A percentile compares a stretch with the other conserved stretches of the same genome.
These are phyloP conservation scores for Mikania micrantha DNA, from an alignment of 129 eudicot genomes.

Conservation along the genomic window DNA sequence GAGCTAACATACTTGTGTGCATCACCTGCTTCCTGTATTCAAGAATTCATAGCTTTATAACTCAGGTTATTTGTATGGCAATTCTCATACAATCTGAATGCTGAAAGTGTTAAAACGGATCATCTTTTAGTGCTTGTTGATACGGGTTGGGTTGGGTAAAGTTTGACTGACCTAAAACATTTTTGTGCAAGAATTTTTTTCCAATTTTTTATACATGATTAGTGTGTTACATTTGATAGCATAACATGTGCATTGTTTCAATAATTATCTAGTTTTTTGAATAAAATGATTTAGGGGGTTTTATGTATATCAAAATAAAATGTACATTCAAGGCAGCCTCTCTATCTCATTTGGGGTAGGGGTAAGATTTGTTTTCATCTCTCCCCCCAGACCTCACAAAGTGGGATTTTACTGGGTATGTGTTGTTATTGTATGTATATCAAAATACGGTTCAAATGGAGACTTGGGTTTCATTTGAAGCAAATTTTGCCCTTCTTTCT, in stretches of 20 bases:
- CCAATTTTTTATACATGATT: background rate
- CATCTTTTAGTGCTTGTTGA: background rate
- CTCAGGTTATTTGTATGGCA: background rate
- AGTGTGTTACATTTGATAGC: background rate
- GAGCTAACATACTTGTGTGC: constrained; percentile 22
- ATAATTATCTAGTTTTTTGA: background rate
- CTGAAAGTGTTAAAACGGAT: background rate
- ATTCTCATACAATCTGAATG: background rate
- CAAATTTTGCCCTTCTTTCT: no score
- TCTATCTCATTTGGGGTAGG: no score
- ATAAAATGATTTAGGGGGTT: background rate
- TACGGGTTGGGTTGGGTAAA: background rate
- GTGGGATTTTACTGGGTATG: no score
- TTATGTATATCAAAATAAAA: background rate
- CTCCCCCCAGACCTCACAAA: no score
- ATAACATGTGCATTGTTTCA: background rate
- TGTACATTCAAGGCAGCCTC: no score
- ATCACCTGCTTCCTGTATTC: constrained; percentile 71
- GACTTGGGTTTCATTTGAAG: no score
- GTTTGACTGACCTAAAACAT: background rate
- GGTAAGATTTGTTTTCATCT: no score
- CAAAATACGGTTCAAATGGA: background rate
- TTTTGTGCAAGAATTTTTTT: background rate
- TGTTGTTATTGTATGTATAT: no score
- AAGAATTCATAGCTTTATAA: background rate